Base-by-base conservation (phyloP, 2,329 filamentous ascomycete genomes). In the Epichloe aotearoae region DNA sequence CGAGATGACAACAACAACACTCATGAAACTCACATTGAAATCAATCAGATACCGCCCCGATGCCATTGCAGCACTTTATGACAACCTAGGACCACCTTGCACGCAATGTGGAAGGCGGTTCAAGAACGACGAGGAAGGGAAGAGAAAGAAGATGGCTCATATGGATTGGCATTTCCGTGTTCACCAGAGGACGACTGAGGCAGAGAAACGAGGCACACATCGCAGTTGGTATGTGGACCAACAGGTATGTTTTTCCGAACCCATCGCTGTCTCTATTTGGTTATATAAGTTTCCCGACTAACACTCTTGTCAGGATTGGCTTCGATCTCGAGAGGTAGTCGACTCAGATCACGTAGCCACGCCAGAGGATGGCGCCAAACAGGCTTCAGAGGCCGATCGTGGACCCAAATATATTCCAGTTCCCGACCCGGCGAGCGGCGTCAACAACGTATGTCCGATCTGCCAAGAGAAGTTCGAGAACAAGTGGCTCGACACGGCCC, bases 101-200 rank as follows among this genome's bases (percentile, higher is more conserved):
- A 87, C 84, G 12, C 91, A 91, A 53, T 98, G 93, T 64, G 93
- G 91, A 23, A 80, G 90, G 53, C 83, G 93, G 2, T 98, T 98
- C 66, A 77, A 77, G 50, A 79, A 79, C 4, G 86, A 87, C 46
- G 80, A 83, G 12, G 82, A 86, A 56, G 91, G 91, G 12, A 86
- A 82, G 60, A 83, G 84, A 63, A 86, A 86, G 72, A 97, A 97
- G 71, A 87, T 84, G 23, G 82, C 84, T 3, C 93, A 98, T 64
- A 83, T 98, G 74, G 93, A 98, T 68, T 98, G 93, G 93, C 93
- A 98, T 67, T 98, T 98, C 70, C 83, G 85, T 51, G 90, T 91
- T 23, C 91, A 96, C 62, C 86, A 90, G 61, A 84, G 89, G 44
- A 88, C 94, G 68, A 82, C 83, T 3, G 91, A 97, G 58, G 84